Evolutionary conservation across 768 basidiomycete genomes (phyloP).

Genomic region (Chalciporus pseudorubinellus): DNA sequence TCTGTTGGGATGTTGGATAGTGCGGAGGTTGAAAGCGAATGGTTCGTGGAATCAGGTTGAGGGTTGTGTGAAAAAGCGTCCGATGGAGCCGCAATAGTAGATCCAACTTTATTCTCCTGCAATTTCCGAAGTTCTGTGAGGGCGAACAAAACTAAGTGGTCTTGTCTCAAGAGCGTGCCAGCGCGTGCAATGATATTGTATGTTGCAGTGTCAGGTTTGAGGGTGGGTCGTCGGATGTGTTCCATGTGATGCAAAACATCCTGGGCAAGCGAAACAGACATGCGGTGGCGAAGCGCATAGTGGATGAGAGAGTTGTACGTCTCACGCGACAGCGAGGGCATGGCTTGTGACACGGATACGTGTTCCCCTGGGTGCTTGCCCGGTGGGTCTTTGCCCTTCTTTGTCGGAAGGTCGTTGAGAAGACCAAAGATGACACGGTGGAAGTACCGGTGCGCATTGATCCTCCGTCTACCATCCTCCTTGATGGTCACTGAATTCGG

Average conservation of each 20-base stretch:
- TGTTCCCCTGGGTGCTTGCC: constrained; percentile 2
- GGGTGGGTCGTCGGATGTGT: constrained; percentile 35
- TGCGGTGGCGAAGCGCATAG: constrained; percentile 62
- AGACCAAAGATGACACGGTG: constrained; percentile 46
- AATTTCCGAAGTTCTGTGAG: constrained; percentile 34
- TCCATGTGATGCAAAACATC: constrained; percentile 57
- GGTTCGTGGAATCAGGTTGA: background rate
- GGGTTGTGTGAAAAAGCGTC: background rate
- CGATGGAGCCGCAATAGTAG: constrained; percentile 24
- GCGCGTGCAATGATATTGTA: constrained; percentile 60
- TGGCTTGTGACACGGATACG: constrained; percentile 8
- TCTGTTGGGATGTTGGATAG: constrained; percentile 34
- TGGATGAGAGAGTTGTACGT: constrained; percentile 64
- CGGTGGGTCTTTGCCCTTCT: constrained; percentile 21
- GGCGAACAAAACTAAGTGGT: constrained; percentile 40
- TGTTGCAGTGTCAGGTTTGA: constrained; percentile 49
- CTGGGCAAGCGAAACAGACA: constrained; percentile 47
- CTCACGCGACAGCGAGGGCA: constrained; percentile 37
- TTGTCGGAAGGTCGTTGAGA: constrained; percentile 32
- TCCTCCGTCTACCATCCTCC: constrained; percentile 20
- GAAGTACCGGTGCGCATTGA: constrained; percentile 48
- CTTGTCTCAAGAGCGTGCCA: constrained; percentile 47
- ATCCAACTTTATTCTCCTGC: constrained; percentile 11
- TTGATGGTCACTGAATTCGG: constrained; percentile 40
- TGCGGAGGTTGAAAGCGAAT: constrained; percentile 15